Percentiles rank a stretch among this genome's conserved stretches.
Evolutionary conservation across 805 yeast genomes (phyloP).

Genomic region (Starmerella stellata): DNA sequence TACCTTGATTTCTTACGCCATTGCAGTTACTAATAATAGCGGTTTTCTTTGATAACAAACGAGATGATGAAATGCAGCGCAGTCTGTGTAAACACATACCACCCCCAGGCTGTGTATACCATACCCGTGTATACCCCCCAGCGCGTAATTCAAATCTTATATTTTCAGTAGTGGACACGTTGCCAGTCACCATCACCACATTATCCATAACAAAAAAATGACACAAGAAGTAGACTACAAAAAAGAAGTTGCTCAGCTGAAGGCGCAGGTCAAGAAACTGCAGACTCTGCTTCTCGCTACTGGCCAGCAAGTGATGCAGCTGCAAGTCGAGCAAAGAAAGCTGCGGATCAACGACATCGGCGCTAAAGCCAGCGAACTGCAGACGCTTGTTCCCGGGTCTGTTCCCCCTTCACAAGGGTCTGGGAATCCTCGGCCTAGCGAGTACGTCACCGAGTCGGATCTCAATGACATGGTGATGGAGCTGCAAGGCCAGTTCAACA

Average conservation of each 20-base stretch:
- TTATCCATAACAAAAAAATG: too few species aligned
- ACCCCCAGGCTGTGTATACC: too few species aligned
- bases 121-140: too few species aligned
- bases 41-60: too few species aligned
- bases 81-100: too few species aligned
- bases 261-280: conserved; percentile 43
- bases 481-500: conserved; percentile 69
- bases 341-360: conserved; percentile 16
- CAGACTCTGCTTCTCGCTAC: conserved; percentile 49
- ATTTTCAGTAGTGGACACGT: too few species aligned
- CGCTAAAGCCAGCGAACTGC: conserved; percentile 13
- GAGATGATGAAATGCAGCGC: too few species aligned
- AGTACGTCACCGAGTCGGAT: conserved; percentile 56
- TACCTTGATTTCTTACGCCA: too few species aligned
- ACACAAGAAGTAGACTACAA: conserved; percentile 1
- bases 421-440: conserved; percentile 6
- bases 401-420: too few species aligned
- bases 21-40: too few species aligned
- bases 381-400: conserved; percentile 13
- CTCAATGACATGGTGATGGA: conserved; percentile 75
- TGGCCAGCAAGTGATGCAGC: conserved; percentile 56
- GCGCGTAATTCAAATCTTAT: too few species aligned
- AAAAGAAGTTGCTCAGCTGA: conserved; percentile 20
- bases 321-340: conserved; percentile 43
- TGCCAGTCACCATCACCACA: too few species aligned